These are phyloP conservation scores for Fusarium newnesense DNA, from an alignment of 2,329 filamentous ascomycete genomes.

Conservation along the genomic window DNA sequence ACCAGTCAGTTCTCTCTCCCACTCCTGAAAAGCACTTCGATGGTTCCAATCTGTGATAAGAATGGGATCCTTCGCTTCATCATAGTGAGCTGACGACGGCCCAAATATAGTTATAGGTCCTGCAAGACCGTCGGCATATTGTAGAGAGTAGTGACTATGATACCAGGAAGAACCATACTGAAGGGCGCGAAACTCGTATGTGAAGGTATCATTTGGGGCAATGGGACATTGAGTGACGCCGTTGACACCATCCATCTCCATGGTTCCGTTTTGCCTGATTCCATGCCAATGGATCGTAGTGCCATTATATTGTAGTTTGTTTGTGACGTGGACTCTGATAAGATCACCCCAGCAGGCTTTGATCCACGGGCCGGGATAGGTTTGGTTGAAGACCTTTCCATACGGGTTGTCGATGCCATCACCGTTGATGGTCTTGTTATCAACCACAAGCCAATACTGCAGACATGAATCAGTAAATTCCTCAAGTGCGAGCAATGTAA, in stretches of 20 bases:
- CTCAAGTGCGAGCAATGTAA: too few species aligned
- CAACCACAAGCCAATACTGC: background rate
- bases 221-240: slow-evolving; percentile 1
- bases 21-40: slow-evolving; percentile 9
- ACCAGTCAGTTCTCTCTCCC: background rate
- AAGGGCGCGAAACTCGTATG: slow-evolving; percentile 22
- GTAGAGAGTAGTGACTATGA: slow-evolving; percentile 33
- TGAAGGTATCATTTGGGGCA: background rate
- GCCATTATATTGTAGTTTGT: background rate
- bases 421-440: slow-evolving; percentile 2
- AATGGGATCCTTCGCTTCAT: slow-evolving; percentile 4
- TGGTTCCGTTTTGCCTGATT: background rate
- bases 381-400: slow-evolving; percentile 6
- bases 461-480: background rate
- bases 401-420: slow-evolving; percentile 3
- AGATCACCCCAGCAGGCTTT: background rate
- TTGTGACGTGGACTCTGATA: background rate
- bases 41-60: slow-evolving; percentile 13
- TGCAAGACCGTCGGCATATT: slow-evolving; percentile 31
- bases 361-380: background rate
- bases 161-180: slow-evolving; percentile 35
- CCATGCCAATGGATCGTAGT: background rate
- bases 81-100: slow-evolving; percentile 3
- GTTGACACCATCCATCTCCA: background rate
- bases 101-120: slow-evolving; percentile 29